A percentile compares a stretch with the other conserved stretches of the same genome.
phyloP scores from a whole-genome alignment of 441 rosid species.

The Pelargonium fulgidum region DNA sequence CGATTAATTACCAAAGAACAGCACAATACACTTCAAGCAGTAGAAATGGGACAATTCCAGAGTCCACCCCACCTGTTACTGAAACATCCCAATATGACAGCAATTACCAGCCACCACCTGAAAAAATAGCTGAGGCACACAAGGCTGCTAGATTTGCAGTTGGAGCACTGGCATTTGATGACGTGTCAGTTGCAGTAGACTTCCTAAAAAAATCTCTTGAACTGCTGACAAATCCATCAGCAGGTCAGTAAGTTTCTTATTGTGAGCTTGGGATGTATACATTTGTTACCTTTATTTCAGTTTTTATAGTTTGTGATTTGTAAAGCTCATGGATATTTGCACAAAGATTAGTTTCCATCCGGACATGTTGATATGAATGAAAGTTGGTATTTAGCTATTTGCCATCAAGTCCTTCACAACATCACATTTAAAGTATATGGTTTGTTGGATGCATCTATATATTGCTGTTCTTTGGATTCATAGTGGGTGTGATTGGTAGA shows the following conservation, averaged over 20 bases:
- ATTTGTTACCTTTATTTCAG: not conserved
- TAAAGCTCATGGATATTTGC: constrained; percentile 23
- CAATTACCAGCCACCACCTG: constrained; percentile 73
- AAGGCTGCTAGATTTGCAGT: constrained; percentile 96
- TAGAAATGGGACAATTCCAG: constrained; percentile 33
- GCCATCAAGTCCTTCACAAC: not conserved
- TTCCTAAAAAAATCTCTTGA: constrained; percentile 73
- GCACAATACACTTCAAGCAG: constrained; percentile 48
- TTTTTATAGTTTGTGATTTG: constrained; percentile 27
- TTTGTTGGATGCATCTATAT: not conserved
- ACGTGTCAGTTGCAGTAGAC: constrained; percentile 72
- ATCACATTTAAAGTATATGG: not conserved
- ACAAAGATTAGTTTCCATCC: constrained; percentile 8
- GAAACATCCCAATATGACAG: constrained; percentile 57
- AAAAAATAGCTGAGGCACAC: constrained; percentile 82
- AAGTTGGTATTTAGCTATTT: constrained; percentile 1
- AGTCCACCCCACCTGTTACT: constrained; percentile 35
- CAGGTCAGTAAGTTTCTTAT: constrained; percentile 39
- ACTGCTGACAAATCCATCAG: constrained; percentile 76
- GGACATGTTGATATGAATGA: constrained; percentile 11
- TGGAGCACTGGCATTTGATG: constrained; percentile 93
- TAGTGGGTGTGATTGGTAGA: not conserved
- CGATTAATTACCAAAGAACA: constrained; percentile 43
- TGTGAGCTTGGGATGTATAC: not conserved
- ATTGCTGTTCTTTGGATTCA: not conserved